Evolutionary conservation across 139 green algal species (phyloP), one percentile per base, ranked within the genome.

Genomic region (Picochlorum costavermella): DNA sequence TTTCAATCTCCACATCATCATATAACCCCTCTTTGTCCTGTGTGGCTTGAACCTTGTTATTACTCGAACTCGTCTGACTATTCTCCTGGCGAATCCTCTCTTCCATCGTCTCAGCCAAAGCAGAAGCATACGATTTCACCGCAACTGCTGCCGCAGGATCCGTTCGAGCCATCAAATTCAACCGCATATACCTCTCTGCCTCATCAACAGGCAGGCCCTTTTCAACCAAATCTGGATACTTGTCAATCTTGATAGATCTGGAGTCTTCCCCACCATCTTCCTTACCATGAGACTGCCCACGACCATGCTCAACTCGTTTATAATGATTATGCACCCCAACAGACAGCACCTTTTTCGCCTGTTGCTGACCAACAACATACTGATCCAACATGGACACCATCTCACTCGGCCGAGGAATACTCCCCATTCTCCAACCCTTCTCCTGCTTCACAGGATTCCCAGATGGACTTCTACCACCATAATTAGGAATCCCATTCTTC

Each of bases 261-360:
- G 45, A 43, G 31, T 36, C 44, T 1, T 25, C 46, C 29, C 33
- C 68, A 29, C 6, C 44, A 30, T 57, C 40, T 26, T 40, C 50
- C 46, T 56, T 12, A 16, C 40, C 31, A 44, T 65, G 37, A 49
- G 67, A 64, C 60, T 72, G 67, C 60, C 75, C 64, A 46, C 67
- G 43, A 36, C 80, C 71, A 31, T 77, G 63, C 63, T 59, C 55
- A 6, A 95, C 45, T 6, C 88, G 78, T 78, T 88, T 90, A 83
- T 92, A 95, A 74, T 95, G 88, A 75, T 94, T 95, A 76, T 95
- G 78, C 61, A 92, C 85, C 8, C 84, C 88, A 5, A 96, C 89
- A 4, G 86, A 76, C 59, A 96, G 78, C 49, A 81, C 69, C 77
- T 82, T 79, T 65, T 95, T 95, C 36, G 84, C 88, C 5, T 78